Base-by-base conservation (phyloP, 805 yeast species). In the Lachancea mirantina region DNA sequence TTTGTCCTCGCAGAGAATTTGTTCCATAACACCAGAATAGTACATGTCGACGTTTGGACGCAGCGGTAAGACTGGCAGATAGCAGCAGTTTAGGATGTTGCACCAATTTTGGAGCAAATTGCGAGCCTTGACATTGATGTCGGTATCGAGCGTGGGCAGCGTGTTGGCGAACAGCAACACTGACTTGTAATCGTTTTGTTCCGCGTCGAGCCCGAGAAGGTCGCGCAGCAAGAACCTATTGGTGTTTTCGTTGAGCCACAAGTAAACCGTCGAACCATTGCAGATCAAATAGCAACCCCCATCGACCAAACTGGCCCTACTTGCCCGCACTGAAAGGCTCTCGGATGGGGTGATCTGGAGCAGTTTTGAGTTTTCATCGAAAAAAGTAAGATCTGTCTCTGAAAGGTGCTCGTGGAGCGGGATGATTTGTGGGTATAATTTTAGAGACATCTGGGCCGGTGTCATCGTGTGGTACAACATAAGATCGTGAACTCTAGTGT, bases 201-300 rank as follows among this genome's bases (percentile, higher is more conserved):
- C 39, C 1, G 66, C 46, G 5, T 69, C 67, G 16, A 72, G 66
- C 0, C 89, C 95, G 48, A 89, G 77, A 35, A 92, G 57, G 54
- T 88, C 96, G 41, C 72, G 65, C 21, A 88, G 47, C 15, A 92
- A 63, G 37, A 74, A 56, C 7, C 79, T 74, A 43, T 79, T 76
- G 0, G 83, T 82, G 26, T 74, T 70, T 13, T 72, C 72, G 54
- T 82, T 84, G 25, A 88, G 62, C 76, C 83, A 80, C 22, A 88
- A 61, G 32, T 65, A 65, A 3, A 77, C 64, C 9, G 59, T 49
- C 14, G 62, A 64, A 13, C 94, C 89, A 47, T 84, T 74, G 62
- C 82, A 87, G 14, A 81, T 57, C 28, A 92, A 52, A 55, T 82
- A 85, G 6, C 83, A 87, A 6, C 95, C 94, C 26, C 85, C 84